These are phyloP conservation scores for Fusarium albosuccineum DNA, from an alignment of 2,329 filamentous ascomycete species.

Conservation along the genomic window DNA sequence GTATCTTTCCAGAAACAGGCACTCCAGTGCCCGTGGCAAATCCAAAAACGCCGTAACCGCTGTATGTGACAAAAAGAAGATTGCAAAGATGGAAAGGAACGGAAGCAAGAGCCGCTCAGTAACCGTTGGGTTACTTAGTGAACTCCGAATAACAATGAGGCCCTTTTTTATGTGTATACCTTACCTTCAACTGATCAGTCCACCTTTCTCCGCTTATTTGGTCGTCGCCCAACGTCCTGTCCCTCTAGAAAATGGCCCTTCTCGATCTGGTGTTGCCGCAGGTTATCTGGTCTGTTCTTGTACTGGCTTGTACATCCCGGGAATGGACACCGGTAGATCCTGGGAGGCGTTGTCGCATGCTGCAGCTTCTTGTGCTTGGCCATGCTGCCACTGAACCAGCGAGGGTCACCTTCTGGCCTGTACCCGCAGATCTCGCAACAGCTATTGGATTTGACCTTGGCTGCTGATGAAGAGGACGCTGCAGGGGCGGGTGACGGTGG, in stretches of 20 bases:
- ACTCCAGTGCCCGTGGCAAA: conserved; percentile 6
- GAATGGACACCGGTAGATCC: conserved; percentile 66
- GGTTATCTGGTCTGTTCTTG: conserved; percentile 68
- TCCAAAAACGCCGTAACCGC: conserved; percentile 33
- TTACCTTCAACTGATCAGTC: conserved; percentile 18
- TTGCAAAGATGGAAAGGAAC: conserved; percentile 14
- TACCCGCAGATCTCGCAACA: conserved; percentile 67
- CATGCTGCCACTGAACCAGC: conserved; percentile 71
- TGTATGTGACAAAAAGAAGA: conserved; percentile 8
- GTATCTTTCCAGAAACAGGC: conserved; percentile 34
- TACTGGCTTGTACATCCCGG: conserved; percentile 68
- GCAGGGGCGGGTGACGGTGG: conserved; percentile 38
- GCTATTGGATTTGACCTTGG: conserved; percentile 58
- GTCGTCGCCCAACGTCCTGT: conserved; percentile 54
- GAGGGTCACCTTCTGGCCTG: conserved; percentile 67
- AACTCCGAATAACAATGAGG: background rate
- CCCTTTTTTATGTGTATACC: background rate
- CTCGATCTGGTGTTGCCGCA: conserved; percentile 68
- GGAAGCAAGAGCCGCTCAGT: background rate
- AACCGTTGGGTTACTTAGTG: too few species aligned
- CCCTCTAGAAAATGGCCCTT: conserved; percentile 67
- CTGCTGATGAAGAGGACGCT: conserved; percentile 25
- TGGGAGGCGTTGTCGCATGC: conserved; percentile 62
- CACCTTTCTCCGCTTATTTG: conserved; percentile 63
- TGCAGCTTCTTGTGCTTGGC: conserved; percentile 69